phyloP scores from a whole-genome alignment of 176 grass and related monocot genomes.

The Oryza rufipogon region DNA sequence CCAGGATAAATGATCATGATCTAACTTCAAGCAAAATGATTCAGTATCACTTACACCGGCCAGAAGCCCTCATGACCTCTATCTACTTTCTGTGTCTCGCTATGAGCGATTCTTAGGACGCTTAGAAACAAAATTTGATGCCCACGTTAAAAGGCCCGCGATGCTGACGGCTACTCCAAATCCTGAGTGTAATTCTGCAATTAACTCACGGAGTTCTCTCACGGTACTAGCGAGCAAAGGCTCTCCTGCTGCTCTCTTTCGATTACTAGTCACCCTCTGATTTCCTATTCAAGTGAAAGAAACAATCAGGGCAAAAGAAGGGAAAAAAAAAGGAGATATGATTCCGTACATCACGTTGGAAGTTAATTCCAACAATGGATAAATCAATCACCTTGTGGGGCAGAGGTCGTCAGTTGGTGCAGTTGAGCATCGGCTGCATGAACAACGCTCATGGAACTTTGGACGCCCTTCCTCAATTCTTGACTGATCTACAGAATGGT shows the following conservation, averaged over 20 bases:
- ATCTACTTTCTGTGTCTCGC: not conserved
- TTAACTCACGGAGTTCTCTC: conserved; percentile 59
- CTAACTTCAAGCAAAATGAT: no score
- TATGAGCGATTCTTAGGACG: conserved; percentile 4
- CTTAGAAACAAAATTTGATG: conserved; percentile 39
- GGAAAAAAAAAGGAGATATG: not conserved
- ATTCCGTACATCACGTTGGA: not conserved
- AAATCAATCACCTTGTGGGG: conserved; percentile 48
- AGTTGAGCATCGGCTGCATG: conserved; percentile 64
- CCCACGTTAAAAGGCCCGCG: conserved; percentile 49
- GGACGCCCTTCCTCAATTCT: conserved; percentile 64
- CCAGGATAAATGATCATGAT: not conserved
- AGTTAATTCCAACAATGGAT: not conserved
- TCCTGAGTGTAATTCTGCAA: conserved; percentile 50
- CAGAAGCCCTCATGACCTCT: not conserved
- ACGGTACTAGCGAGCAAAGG: conserved; percentile 54
- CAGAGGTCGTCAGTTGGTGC: conserved; percentile 32
- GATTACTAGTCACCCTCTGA: conserved; percentile 35
- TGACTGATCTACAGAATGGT: conserved; percentile 52
- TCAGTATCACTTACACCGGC: not conserved
- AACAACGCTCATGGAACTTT: conserved; percentile 56
- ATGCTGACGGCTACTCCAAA: conserved; percentile 56
- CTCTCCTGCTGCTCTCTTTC: conserved; percentile 30
- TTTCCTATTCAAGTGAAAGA: conserved; percentile 49
- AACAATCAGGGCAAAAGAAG: conserved; percentile 22